phyloP scores from a whole-genome alignment of 2,329 filamentous ascomycete species.

The Laburnicola sp. region DNA sequence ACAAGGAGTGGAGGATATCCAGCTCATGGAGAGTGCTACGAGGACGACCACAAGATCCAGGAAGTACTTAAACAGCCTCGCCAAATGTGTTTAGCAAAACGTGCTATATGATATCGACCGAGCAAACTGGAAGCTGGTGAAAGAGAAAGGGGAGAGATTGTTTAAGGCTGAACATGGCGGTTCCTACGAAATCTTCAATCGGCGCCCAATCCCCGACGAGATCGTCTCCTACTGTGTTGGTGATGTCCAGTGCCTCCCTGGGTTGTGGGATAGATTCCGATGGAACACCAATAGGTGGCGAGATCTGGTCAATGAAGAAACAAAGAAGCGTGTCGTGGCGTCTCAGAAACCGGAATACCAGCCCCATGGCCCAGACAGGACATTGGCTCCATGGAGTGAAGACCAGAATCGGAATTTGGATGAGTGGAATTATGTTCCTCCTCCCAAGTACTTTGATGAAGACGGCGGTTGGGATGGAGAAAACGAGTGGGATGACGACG shows the following conservation, averaged over 20 bases:
- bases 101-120: too few relatives aligned
- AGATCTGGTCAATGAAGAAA: constrained; percentile 10
- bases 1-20: too few relatives aligned
- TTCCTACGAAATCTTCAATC: too few relatives aligned
- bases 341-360: constrained; percentile 22
- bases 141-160: too few relatives aligned
- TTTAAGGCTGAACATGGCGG: too few relatives aligned
- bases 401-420: constrained; percentile 32
- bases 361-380: constrained; percentile 24
- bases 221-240: constrained; percentile 32
- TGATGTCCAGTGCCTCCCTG: constrained; percentile 26
- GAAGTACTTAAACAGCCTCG: too few relatives aligned
- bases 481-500: constrained; percentile 19
- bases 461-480: not conserved
- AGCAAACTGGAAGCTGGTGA: too few relatives aligned
- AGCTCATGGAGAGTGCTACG: too few relatives aligned
- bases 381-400: constrained; percentile 31
- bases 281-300: not conserved
- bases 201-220: too few relatives aligned
- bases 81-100: too few relatives aligned
- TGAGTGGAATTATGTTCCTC: constrained; percentile 27
- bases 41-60: too few relatives aligned
- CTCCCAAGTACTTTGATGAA: constrained; percentile 19
- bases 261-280: constrained; percentile 9
- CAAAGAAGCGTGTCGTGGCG: constrained; percentile 13